Percentiles rank a stretch among this genome's conserved stretches.
phyloP scores from a whole-genome alignment of 2,329 filamentous ascomycete species.

The Fonsecaea nubica region DNA sequence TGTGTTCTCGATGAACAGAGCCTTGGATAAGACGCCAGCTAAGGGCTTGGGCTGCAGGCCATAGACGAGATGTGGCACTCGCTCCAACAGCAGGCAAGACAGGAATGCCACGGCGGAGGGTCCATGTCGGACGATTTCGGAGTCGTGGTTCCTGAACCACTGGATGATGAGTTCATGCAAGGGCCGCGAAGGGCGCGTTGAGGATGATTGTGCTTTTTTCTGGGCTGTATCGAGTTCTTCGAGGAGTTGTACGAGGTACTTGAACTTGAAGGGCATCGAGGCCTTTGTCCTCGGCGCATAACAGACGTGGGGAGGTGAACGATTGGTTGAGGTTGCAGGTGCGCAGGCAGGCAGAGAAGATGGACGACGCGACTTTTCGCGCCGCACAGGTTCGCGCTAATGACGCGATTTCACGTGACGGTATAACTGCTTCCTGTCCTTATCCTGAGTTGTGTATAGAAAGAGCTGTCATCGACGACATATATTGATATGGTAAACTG shows the following conservation, averaged over 20 bases:
- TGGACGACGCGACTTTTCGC: neutral
- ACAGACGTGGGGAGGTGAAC: neutral
- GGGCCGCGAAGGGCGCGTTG: slow-evolving; percentile 42
- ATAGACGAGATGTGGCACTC: slow-evolving; percentile 78
- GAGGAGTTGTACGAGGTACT: slow-evolving; percentile 75
- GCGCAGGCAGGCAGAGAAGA: neutral
- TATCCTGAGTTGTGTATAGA: neutral
- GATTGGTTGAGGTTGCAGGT: neutral
- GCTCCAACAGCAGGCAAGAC: slow-evolving; percentile 77
- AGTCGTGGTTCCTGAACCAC: slow-evolving; percentile 74
- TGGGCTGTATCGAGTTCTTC: slow-evolving; percentile 66
- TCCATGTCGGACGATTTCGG: slow-evolving; percentile 62
- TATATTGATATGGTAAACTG: neutral
- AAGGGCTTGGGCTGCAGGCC: slow-evolving; percentile 67
- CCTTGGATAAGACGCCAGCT: slow-evolving; percentile 70
- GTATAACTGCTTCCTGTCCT: neutral
- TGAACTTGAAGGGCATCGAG: slow-evolving; percentile 63
- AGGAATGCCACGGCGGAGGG: slow-evolving; percentile 70
- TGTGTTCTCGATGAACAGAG: slow-evolving; percentile 66
- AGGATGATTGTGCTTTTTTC: slow-evolving; percentile 45
- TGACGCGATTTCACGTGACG: slow-evolving; percentile 1
- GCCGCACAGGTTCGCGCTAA: neutral
- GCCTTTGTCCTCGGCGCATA: neutral
- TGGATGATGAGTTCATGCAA: slow-evolving; percentile 57
- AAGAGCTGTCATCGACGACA: neutral